Evolutionary conservation across 257 asterid genomes (phyloP).

Genomic region (Solanum pimpinellifolium): DNA sequence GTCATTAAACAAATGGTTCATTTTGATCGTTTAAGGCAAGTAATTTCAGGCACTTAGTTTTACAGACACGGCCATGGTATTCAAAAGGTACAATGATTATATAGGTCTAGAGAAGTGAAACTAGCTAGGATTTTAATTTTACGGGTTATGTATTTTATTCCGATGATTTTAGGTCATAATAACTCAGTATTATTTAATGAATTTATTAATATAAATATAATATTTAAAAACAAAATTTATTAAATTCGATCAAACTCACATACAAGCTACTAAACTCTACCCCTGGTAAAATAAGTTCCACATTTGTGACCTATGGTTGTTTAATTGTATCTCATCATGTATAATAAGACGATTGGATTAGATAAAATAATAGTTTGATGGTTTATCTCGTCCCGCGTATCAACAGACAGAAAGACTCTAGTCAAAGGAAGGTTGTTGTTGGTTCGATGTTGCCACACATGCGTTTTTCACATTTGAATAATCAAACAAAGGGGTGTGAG

Average conservation of each 20-base stretch:
- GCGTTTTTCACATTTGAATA: background rate
- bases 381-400: background rate
- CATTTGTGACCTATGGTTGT: background rate
- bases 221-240: no score
- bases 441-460: background rate
- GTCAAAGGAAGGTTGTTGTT: background rate
- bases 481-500: background rate
- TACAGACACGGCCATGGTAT: background rate
- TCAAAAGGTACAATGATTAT: background rate
- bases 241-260: background rate
- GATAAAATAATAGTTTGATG: background rate
- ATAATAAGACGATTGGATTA: background rate
- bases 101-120: background rate
- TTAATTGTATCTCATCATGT: background rate
- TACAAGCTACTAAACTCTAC: background rate
- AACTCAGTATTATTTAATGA: no score
- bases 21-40: background rate
- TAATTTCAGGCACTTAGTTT: background rate
- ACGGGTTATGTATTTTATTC: background rate
- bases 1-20: background rate
- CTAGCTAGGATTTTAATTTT: no score
- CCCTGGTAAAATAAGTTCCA: background rate
- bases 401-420: background rate
- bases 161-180: no score
- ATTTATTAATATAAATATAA: rapidly evolving